Evolutionary conservation across 2,329 filamentous ascomycete species (phyloP), one percentile per base, ranked within the genome.

Genomic region (Microcera coccophila): DNA sequence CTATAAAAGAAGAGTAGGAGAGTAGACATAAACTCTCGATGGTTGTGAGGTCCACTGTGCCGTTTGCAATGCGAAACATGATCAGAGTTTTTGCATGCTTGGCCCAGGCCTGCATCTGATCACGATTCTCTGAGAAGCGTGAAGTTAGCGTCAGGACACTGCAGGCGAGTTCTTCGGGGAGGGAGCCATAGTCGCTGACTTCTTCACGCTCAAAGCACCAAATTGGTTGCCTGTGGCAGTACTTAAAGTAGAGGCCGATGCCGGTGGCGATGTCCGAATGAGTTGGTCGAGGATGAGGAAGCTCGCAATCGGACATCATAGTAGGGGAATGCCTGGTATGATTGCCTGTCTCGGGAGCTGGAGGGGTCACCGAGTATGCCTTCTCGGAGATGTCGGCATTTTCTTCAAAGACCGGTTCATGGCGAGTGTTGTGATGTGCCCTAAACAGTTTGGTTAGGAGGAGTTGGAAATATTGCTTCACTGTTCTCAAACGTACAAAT

Each of bases 1-100:
- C 72, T 39, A 75, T 67, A 42, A 76, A 76, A 1, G 66, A 70
- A 3, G 70, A 72, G 35, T 73, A 75, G 0, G 72, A 68, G 1
- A 76, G 62, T 4, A 76, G 56, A 54, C 74, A 76, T 7, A 76
- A 49, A 48, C 72, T 74, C 48, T 76, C 72, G 3, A 76, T 70
- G 0, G 73, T 76, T 14, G 66, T 61, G 2, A 76, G 56, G 38
- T 71, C 69, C 3, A 76, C 73, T 0, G 70, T 68, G 3, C 73
- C 73, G 44, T 74, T 73, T 1, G 73, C 72, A 26, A 76, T 69
- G 16, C 72, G 70, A 4, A 74, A 63, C 72, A 75, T 76, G 49
- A 62, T 66, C 49, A 65, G 55, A 42, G 55, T 69, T 59, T 59
- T 69, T 31, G 65, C 73, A 58, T 61, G 66, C 37, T 65, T 65